These are phyloP conservation scores for Neonectria coccinea DNA, from an alignment of 2,329 filamentous ascomycete genomes.

Conservation along the genomic window DNA sequence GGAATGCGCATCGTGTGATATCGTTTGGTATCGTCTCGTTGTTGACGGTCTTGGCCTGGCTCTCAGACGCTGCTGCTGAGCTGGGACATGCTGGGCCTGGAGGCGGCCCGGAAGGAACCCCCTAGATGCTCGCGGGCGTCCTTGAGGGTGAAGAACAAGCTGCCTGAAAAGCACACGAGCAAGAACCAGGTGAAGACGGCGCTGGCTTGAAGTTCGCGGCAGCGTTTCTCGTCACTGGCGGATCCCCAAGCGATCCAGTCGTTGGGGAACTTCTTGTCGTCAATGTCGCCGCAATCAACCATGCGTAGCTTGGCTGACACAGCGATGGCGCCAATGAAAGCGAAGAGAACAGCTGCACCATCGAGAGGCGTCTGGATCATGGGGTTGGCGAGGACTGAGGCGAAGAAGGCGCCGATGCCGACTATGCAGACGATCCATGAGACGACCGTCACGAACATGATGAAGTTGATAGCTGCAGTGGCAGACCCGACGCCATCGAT, in stretches of 20 bases:
- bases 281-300: conserved; percentile 73
- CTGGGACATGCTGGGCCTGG: conserved; percentile 68
- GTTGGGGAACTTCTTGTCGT: conserved; percentile 46
- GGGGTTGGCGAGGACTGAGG: conserved; percentile 64
- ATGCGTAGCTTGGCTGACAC: conserved; percentile 76
- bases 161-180: conserved; percentile 70
- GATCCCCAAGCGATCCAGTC: conserved; percentile 75
- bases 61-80: conserved; percentile 58
- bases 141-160: conserved; percentile 66
- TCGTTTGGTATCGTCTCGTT: conserved; percentile 8
- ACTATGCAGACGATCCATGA: conserved; percentile 74
- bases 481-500: conserved; percentile 56
- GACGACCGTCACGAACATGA: conserved; percentile 77
- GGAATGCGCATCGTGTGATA: neutral
- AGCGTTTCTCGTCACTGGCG: conserved; percentile 69
- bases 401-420: conserved; percentile 68
- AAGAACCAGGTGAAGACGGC: conserved; percentile 85
- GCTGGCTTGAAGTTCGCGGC: conserved; percentile 79
- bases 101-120: conserved; percentile 56
- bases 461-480: conserved; percentile 67
- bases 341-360: conserved; percentile 72
- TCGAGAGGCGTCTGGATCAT: conserved; percentile 68
- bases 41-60: neutral
- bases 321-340: conserved; percentile 77
- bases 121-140: conserved; percentile 61